These are phyloP conservation scores for Blastobotrys muscicola DNA, from an alignment of 805 yeast genomes.

Conservation along the genomic window DNA sequence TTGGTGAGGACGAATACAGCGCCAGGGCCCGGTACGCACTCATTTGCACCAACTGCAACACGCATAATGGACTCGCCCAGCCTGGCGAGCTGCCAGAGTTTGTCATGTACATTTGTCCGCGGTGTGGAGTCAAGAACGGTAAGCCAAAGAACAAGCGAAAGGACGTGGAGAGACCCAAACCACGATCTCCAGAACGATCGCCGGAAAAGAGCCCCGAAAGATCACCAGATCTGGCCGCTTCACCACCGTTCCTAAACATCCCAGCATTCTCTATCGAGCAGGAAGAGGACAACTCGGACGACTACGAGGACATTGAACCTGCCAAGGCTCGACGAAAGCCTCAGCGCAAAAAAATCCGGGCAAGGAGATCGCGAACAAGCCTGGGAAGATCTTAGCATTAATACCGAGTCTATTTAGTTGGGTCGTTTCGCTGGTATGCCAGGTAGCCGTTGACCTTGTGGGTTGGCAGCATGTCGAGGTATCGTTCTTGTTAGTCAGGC, in stretches of 20 bases:
- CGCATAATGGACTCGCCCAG: slow-evolving; percentile 77
- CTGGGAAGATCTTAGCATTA: slow-evolving; percentile 18
- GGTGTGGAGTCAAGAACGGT: slow-evolving; percentile 30
- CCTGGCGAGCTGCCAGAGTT: slow-evolving; percentile 46
- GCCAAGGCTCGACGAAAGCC: background rate
- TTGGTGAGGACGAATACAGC: slow-evolving; percentile 58
- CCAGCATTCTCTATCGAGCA: no score
- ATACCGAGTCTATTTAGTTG: slow-evolving; percentile 43
- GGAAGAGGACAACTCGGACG: background rate
- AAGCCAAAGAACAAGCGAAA: background rate
- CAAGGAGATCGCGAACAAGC: no score
- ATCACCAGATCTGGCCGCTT: background rate
- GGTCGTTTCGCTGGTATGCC: slow-evolving; percentile 87
- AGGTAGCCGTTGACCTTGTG: slow-evolving; percentile 62
- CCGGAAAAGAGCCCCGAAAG: background rate
- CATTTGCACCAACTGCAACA: slow-evolving; percentile 54
- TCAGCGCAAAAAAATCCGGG: no score
- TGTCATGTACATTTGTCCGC: slow-evolving; percentile 54
- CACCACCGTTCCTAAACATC: no score
- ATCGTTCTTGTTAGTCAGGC: slow-evolving; percentile 28
- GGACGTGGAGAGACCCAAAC: background rate
- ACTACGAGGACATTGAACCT: background rate
- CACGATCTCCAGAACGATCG: background rate
- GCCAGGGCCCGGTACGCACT: slow-evolving; percentile 58
- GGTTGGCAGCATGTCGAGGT: slow-evolving; percentile 65